Evolutionary conservation across 805 yeast genomes (phyloP).

Genomic region (Teunomyces panamensis): DNA sequence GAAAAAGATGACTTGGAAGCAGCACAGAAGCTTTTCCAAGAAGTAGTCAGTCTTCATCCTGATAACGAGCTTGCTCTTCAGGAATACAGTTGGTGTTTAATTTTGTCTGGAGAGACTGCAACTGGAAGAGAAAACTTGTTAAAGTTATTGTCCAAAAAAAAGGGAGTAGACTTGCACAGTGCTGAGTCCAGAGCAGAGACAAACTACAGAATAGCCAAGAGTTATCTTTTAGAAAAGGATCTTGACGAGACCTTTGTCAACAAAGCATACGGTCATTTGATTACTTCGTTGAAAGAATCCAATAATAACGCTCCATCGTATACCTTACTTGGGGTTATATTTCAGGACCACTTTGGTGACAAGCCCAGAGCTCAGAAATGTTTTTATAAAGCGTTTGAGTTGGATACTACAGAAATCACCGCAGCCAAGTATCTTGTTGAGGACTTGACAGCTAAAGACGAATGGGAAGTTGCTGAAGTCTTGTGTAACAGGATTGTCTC

Average conservation of each 20-base stretch:
- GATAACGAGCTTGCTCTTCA: constrained; percentile 56
- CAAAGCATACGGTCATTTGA: constrained; percentile 55
- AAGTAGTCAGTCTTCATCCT: constrained; percentile 49
- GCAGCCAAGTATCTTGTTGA: constrained; percentile 75
- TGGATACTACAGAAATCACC: constrained; percentile 69
- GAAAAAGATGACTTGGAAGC: constrained; percentile 57
- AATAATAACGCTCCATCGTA: constrained; percentile 75
- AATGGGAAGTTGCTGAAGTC: constrained; percentile 84
- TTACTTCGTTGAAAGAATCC: constrained; percentile 60
- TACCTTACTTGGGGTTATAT: constrained; percentile 77
- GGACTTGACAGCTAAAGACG: constrained; percentile 61
- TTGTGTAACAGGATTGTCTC: constrained; percentile 64
- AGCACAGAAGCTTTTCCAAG: constrained; percentile 53
- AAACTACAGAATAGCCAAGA: constrained; percentile 73
- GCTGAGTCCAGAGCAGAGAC: constrained; percentile 56
- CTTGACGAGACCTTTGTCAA: constrained; percentile 26
- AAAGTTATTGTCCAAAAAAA: constrained; percentile 39
- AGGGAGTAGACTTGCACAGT: constrained; percentile 52
- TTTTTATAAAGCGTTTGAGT: constrained; percentile 84
- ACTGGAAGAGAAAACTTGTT: constrained; percentile 53
- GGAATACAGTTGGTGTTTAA: constrained; percentile 78
- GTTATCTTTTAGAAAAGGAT: constrained; percentile 41
- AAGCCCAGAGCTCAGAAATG: constrained; percentile 74
- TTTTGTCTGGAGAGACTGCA: constrained; percentile 48
- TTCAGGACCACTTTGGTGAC: constrained; percentile 57